Percentiles rank a stretch among this genome's conserved stretches.
Evolutionary conservation across 129 eudicot species (phyloP).

Genomic region (Chrysanthemum makinoi): DNA sequence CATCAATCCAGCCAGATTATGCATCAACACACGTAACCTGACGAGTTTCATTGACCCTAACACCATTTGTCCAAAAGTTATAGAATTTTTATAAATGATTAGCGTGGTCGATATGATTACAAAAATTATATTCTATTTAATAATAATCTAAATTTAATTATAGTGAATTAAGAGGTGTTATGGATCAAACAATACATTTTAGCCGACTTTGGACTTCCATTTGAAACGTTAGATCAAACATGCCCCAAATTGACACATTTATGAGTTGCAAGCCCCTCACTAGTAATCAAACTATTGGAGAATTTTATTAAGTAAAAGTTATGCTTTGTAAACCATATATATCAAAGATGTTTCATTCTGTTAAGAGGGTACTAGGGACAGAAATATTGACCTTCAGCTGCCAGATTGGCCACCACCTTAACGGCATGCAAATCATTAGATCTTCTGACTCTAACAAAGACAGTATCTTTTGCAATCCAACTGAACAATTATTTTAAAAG

Average conservation of each 20-base stretch:
- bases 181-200: background rate
- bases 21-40: background rate
- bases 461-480: slow-evolving; percentile 80
- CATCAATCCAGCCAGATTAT: too few species aligned
- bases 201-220: background rate
- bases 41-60: background rate
- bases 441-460: slow-evolving; percentile 88
- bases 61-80: background rate
- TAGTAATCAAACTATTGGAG: background rate
- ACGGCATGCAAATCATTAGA: slow-evolving; percentile 82
- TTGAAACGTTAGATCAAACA: background rate
- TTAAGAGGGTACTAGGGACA: background rate
- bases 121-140: background rate
- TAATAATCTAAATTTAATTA: background rate
- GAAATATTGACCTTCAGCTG: slow-evolving; percentile 72
- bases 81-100: background rate
- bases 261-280: background rate
- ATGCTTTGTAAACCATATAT: background rate
- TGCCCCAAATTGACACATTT: background rate
- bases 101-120: background rate
- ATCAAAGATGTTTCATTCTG: background rate
- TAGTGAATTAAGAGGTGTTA: background rate
- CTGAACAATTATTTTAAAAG: slow-evolving; percentile 31
- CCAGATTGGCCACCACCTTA: slow-evolving; percentile 89
- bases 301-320: background rate